Percentiles rank a stretch among this genome's conserved stretches.
Conservation (phyloP, 495 filamentous ascomycete genomes). For the Letharia lupina region DNA sequence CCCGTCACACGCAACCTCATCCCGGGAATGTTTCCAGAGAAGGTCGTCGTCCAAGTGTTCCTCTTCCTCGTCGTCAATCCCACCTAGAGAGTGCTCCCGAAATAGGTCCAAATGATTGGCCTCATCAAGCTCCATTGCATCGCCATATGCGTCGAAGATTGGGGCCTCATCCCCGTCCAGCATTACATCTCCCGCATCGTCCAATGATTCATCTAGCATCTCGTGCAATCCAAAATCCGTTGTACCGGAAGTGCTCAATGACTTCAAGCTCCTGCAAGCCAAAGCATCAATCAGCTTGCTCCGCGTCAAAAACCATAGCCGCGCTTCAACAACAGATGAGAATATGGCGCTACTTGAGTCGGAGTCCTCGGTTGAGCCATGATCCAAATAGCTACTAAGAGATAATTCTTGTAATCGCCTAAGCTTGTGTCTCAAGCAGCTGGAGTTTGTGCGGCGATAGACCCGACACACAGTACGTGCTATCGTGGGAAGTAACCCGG, state of each 20-base stretch:
- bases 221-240: neutral
- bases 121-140: slow-evolving; percentile 1
- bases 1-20: neutral
- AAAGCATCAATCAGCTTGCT: neutral
- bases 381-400: neutral
- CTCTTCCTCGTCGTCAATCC: neutral
- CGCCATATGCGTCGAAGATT: slow-evolving; percentile 1
- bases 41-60: slow-evolving; percentile 1
- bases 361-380: neutral
- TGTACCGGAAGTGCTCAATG: neutral
- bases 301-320: slow-evolving; percentile 12
- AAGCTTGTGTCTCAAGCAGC: slow-evolving; percentile 5
- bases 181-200: neutral
- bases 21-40: neutral
- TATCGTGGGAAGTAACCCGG: slow-evolving; percentile 31
- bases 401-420: neutral
- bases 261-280: neutral
- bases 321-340: neutral
- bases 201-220: slow-evolving; percentile 7
- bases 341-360: neutral
- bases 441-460: slow-evolving; percentile 9
- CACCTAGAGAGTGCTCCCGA: neutral
- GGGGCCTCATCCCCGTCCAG: neutral
- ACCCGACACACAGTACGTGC: slow-evolving; percentile 12
- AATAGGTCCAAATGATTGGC: neutral